phyloP scores from a whole-genome alignment of 345 rosid genomes.

The Rhodamnia argentea region DNA sequence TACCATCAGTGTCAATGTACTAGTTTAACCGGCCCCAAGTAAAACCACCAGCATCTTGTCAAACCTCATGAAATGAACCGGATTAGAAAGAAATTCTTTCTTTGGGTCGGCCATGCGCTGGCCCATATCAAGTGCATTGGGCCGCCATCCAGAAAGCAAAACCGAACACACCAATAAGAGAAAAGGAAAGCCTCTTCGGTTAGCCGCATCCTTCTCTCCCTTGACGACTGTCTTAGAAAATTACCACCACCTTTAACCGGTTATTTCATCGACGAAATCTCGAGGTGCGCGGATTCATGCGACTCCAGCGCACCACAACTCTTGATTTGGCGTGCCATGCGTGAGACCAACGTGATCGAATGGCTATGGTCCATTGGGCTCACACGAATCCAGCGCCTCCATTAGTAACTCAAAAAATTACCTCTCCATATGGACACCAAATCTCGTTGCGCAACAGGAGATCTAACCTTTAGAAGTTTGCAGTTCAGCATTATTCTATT shows the following conservation, averaged over 20 bases:
- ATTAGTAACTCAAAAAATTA: not conserved
- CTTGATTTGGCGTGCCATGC: not conserved
- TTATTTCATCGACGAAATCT: not conserved
- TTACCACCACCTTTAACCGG: not conserved
- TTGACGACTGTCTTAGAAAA: not conserved
- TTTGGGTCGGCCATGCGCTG: not conserved
- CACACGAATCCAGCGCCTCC: not conserved
- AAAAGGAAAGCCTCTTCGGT: not conserved
- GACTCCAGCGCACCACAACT: not conserved
- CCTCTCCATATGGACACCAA: not conserved
- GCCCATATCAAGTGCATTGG: not conserved
- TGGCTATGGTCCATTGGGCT: not conserved
- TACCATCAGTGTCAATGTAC: not conserved
- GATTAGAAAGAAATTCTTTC: not conserved
- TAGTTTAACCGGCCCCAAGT: no score
- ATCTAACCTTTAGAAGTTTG: not conserved
- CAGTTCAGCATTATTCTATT: not conserved
- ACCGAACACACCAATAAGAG: not conserved
- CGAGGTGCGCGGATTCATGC: not conserved
- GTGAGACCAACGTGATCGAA: not conserved
- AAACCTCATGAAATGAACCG: not conserved
- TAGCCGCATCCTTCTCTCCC: not conserved
- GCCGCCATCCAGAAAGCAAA: not conserved
- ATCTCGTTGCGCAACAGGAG: not conserved
- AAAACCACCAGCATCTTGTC: not conserved